Evolutionary conservation across 768 basidiomycete genomes (phyloP).

Genomic region (Grammothele lineata): DNA sequence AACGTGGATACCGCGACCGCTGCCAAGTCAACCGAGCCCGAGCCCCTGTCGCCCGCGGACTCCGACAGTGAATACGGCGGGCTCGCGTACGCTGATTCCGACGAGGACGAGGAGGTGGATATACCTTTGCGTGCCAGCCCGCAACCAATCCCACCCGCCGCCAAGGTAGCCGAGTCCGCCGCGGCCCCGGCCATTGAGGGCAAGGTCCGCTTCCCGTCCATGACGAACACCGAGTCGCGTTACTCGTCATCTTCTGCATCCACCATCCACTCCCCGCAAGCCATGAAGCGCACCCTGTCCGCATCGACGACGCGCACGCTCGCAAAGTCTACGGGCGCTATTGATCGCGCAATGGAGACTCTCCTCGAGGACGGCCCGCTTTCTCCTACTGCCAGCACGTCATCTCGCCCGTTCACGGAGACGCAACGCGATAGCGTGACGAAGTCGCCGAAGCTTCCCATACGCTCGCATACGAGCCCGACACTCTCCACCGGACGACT

Average conservation of each 20-base stretch:
- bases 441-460: constrained; percentile 50
- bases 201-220: constrained; percentile 35
- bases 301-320: constrained; percentile 23
- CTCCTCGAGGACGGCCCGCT: constrained; percentile 39
- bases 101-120: constrained; percentile 13
- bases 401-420: constrained; percentile 24
- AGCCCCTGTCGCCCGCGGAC: constrained; percentile 10
- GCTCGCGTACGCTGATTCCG: constrained; percentile 16
- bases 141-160: constrained; percentile 8
- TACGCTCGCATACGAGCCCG: constrained; percentile 49
- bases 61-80: constrained; percentile 14
- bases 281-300: constrained; percentile 24
- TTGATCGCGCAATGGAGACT: constrained; percentile 49
- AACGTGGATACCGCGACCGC: constrained; percentile 16
- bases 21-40: constrained; percentile 1
- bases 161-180: constrained; percentile 1
- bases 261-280: constrained; percentile 15
- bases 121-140: constrained; percentile 11
- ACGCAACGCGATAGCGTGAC: constrained; percentile 37
- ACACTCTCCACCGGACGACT: constrained; percentile 28
- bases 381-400: constrained; percentile 30
- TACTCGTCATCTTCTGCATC: constrained; percentile 19
- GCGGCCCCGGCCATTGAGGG: constrained; percentile 3
- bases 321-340: constrained; percentile 34
- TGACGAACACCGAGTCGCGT: constrained; percentile 18